A percentile compares a stretch with the other conserved stretches of the same genome.
Conservation (phyloP, 345 rosid species). For the Boechera retrofracta region DNA sequence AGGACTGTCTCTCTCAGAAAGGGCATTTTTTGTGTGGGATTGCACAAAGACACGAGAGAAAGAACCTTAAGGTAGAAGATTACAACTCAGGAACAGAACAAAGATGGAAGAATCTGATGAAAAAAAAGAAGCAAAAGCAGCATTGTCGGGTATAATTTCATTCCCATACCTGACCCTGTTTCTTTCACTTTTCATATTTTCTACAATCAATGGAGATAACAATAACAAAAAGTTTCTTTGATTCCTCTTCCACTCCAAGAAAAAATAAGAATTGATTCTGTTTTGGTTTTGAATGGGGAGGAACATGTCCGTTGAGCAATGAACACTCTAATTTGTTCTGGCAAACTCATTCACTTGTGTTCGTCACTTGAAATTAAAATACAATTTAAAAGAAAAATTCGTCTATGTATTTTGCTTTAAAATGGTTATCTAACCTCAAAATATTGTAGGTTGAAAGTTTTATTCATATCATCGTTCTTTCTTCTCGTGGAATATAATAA, state of each 20-base stretch:
- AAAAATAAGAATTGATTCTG: not conserved
- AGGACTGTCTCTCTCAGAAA: conserved; percentile 9
- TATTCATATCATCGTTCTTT: not conserved
- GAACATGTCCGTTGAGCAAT: conserved; percentile 22
- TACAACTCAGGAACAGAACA: conserved; percentile 27
- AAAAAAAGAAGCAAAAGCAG: conserved; percentile 18
- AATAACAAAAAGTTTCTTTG: not conserved
- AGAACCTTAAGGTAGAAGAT: conserved; percentile 25
- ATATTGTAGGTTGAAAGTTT: no score
- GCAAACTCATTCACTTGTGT: not conserved
- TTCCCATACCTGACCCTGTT: conserved; percentile 22
- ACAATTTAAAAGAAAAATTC: no score
- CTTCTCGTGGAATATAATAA: not conserved
- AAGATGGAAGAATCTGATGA: conserved; percentile 25
- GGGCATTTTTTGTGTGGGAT: not conserved
- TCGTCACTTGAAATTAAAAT: not conserved
- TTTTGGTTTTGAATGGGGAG: not conserved
- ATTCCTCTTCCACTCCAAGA: no score
- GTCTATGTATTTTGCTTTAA: no score
- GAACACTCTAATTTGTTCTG: conserved; percentile 5
- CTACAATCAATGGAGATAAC: not conserved
- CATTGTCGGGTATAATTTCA: conserved; percentile 35
- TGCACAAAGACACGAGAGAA: not conserved
- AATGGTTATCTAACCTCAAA: no score
- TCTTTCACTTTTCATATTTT: conserved; percentile 18